Percentiles rank a stretch among this genome's conserved stretches.
These are phyloP conservation scores for Annulohypoxylon moriforme DNA, from an alignment of 495 filamentous ascomycete species.

Conservation along the genomic window DNA sequence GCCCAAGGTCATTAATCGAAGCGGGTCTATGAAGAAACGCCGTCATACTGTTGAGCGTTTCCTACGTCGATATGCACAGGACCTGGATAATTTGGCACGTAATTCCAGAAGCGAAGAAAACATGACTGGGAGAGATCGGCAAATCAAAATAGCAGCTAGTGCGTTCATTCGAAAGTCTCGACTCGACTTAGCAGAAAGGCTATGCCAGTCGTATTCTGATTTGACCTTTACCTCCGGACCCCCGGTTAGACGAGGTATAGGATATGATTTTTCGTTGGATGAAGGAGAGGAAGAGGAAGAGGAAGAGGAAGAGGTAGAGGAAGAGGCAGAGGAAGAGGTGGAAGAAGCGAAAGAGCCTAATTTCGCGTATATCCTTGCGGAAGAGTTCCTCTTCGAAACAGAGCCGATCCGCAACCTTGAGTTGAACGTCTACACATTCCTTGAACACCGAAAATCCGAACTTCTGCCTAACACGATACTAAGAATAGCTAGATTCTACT, in stretches of 20 bases:
- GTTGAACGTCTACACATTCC: not conserved
- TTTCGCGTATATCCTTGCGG: not conserved
- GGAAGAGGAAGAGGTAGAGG: not conserved
- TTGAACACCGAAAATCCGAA: not conserved
- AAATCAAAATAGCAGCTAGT: not conserved
- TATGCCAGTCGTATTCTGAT: not conserved
- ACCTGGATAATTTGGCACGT: not conserved
- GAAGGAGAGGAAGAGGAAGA: not conserved
- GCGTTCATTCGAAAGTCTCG: not conserved
- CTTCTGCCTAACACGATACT: not conserved
- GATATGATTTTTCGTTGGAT: not conserved
- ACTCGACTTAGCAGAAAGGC: not conserved
- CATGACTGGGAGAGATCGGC: not conserved
- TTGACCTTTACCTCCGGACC: not conserved
- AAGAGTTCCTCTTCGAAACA: slow-evolving; percentile 1
- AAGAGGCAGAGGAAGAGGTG: not conserved
- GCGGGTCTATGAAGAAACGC: not conserved
- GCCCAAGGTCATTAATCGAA: not conserved
- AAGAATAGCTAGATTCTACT: not conserved
- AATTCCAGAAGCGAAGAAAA: not conserved
- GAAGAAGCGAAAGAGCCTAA: too few species aligned
- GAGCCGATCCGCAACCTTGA: not conserved
- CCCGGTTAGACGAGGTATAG: not conserved
- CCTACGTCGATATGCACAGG: not conserved
- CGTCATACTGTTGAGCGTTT: not conserved